phyloP scores from a whole-genome alignment of 331 rosid species.

The Ulmus americana region DNA sequence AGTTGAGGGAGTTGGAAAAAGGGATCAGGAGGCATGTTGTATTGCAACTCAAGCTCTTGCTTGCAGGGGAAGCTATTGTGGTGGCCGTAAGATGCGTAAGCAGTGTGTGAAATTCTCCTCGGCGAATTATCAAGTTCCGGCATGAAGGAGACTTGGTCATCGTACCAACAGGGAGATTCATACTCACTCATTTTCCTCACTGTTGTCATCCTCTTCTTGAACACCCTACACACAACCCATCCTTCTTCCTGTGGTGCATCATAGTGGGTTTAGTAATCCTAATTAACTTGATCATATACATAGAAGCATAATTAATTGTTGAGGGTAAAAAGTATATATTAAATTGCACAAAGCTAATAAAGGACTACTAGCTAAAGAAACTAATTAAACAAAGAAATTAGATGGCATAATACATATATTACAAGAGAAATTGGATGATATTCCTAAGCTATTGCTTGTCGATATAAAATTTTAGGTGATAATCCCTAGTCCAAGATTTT shows the following conservation, averaged over 20 bases:
- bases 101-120: conserved; percentile 30
- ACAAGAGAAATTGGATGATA: too few species aligned
- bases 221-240: conserved; percentile 86
- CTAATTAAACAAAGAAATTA: too few species aligned
- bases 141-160: conserved; percentile 64
- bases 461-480: too few species aligned
- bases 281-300: too few species aligned
- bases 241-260: conserved; percentile 70
- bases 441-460: too few species aligned
- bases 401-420: too few species aligned
- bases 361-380: too few species aligned
- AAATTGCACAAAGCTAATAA: too few species aligned
- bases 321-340: too few species aligned
- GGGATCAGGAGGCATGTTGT: conserved; percentile 36
- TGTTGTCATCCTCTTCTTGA: conserved; percentile 64
- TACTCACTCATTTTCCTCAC: conserved; percentile 56
- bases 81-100: conserved; percentile 10
- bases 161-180: conserved; percentile 66
- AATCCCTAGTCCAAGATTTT: too few species aligned
- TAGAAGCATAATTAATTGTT: too few species aligned
- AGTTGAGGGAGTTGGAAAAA: conserved; percentile 79
- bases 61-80: conserved; percentile 47
- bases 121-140: conserved; percentile 58
- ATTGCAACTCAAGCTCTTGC: conserved; percentile 57
- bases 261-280: background rate